A percentile compares a stretch with the other conserved stretches of the same genome.
These are phyloP conservation scores for Suillus ampliporus DNA, from an alignment of 768 basidiomycete species.

Conservation along the genomic window DNA sequence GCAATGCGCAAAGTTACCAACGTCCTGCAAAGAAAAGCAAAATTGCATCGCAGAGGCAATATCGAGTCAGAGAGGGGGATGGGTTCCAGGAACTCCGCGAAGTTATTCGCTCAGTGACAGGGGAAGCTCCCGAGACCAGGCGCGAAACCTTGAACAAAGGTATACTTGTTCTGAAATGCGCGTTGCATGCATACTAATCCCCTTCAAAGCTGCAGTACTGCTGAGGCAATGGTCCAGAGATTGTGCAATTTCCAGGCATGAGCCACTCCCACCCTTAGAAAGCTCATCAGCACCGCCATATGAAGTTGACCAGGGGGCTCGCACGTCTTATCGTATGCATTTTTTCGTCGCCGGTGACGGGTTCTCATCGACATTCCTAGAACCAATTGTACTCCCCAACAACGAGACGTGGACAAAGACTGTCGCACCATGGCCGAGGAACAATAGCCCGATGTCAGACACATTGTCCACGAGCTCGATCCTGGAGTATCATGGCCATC, in stretches of 20 bases:
- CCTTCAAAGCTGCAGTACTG: slow-evolving; percentile 9
- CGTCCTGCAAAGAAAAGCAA: slow-evolving; percentile 11
- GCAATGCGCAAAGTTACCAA: not conserved
- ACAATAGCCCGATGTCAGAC: slow-evolving; percentile 6
- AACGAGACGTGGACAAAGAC: slow-evolving; percentile 9
- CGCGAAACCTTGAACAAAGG: slow-evolving; percentile 35
- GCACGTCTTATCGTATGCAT: not conserved
- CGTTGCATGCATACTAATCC: not conserved
- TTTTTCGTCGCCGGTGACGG: not conserved
- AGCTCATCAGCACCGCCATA: not conserved
- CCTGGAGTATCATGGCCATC: not conserved
- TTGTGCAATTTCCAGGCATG: slow-evolving; percentile 1
- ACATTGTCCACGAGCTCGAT: slow-evolving; percentile 5
- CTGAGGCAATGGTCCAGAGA: slow-evolving; percentile 6
- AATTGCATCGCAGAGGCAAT: slow-evolving; percentile 30
- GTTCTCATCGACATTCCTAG: not conserved
- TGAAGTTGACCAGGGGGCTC: not conserved
- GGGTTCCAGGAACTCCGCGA: slow-evolving; percentile 37
- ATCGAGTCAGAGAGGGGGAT: slow-evolving; percentile 36
- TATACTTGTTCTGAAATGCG: not conserved
- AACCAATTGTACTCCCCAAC: not conserved
- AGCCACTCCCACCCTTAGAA: slow-evolving; percentile 3
- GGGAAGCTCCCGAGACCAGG: slow-evolving; percentile 31
- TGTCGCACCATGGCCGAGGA: not conserved
- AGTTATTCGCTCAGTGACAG: slow-evolving; percentile 29